Base-by-base conservation (phyloP, 257 asterid species). In the Ocimum tenuiflorum region DNA sequence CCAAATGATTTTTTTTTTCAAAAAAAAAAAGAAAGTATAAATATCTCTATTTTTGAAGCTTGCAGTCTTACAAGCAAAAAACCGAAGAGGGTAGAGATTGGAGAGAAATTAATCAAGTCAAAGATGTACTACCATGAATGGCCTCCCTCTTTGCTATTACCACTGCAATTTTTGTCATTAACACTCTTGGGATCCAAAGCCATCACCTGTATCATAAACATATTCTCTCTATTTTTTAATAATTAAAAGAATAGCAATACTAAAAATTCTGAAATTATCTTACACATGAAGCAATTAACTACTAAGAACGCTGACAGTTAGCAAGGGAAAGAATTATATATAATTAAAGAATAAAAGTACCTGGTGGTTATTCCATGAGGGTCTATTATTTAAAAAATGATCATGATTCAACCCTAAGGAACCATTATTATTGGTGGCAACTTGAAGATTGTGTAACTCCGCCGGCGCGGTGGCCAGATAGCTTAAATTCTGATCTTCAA, bases 331-430 rank as follows among this genome's bases (percentile, higher is more conserved):
- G n/a, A n/a, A n/a, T n/a, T n/a, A n/a, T n/a, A n/a, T n/a, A n/a
- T n/a, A n/a, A n/a, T n/a, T n/a, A n/a, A n/a, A n/a, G n/a, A n/a
- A n/a, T n/a, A n/a, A n/a, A 24, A 1, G 31, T 31, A 83, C 95
- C 91, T 84, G 87, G 45, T 80, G 83, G 67, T 86, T 80, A 68
- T 49, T 77, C 88, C 91, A 82, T 42, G 87, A 82, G 54, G 84
- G 73, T 69, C 78, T 84, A 47, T n/a, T n/a, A n/a, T 65, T 66
- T 15, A 72, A 22, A 14, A 69, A 55, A 41, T 79, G 74, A 22
- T 33, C 5, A 62, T 61, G 84, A 59, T 59, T 67, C 52, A 82
- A 82, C 77, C 85, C 88, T 75, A 84, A 63, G 63, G 81, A 80
- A 72, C 65, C 77, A 45, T 63, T 75, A 54, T 55, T 33, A 56